These are phyloP conservation scores for Grifola frondosa DNA, from an alignment of 1,284 basidiomycete species.

Conservation along the genomic window DNA sequence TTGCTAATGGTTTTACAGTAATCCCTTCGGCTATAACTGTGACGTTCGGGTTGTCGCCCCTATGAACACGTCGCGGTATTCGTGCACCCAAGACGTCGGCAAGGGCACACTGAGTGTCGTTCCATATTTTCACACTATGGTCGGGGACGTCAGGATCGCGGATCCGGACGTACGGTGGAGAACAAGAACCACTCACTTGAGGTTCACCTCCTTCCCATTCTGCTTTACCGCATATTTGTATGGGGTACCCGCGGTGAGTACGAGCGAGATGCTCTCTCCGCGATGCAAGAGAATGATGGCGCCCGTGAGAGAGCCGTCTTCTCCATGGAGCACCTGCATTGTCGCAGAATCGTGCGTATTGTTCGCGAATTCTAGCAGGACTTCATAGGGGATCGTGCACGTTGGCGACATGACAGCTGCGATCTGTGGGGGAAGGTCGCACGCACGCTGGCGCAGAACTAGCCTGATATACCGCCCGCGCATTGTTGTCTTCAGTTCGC, in stretches of 20 bases:
- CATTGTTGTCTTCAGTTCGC: slow-evolving; percentile 21
- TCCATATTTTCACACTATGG: slow-evolving; percentile 42
- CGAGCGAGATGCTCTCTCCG: slow-evolving; percentile 28
- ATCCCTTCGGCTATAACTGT: slow-evolving; percentile 4
- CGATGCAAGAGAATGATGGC: slow-evolving; percentile 25
- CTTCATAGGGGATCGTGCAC: slow-evolving; percentile 49
- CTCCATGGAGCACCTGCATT: slow-evolving; percentile 32
- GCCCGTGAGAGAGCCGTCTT: slow-evolving; percentile 20
- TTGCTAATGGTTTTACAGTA: not conserved
- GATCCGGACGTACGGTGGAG: slow-evolving; percentile 1
- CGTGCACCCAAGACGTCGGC: slow-evolving; percentile 34
- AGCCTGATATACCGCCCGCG: slow-evolving; percentile 1
- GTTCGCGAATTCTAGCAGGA: slow-evolving; percentile 49
- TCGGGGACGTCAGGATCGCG: not conserved
- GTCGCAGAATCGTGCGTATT: slow-evolving; percentile 38
- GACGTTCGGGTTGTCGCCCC: too few relatives aligned
- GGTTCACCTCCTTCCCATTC: slow-evolving; percentile 33
- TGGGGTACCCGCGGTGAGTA: slow-evolving; percentile 29
- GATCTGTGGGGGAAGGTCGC: slow-evolving; percentile 1
- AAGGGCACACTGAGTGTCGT: slow-evolving; percentile 39
- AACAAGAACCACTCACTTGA: slow-evolving; percentile 23
- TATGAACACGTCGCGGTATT: too few relatives aligned
- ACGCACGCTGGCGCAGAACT: slow-evolving; percentile 2
- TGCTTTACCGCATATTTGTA: slow-evolving; percentile 31
- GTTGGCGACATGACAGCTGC: slow-evolving; percentile 40